Percentiles rank a stretch among this genome's conserved stretches.
phyloP scores from a whole-genome alignment of 2,329 filamentous ascomycete genomes.

The Fusarium sp. region DNA sequence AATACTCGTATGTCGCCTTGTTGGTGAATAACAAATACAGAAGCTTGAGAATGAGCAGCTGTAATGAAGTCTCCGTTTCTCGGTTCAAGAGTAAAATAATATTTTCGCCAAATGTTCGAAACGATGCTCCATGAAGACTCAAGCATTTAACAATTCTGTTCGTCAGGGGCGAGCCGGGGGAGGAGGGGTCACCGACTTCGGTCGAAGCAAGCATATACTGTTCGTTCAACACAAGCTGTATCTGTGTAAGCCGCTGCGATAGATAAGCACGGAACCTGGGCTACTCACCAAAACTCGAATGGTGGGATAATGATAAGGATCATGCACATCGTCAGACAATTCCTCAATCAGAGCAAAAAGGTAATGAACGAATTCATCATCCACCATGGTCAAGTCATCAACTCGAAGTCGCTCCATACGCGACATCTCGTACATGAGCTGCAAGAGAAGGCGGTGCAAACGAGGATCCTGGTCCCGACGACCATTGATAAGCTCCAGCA shows the following conservation, averaged over 20 bases:
- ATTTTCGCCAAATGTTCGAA: slow-evolving; percentile 97
- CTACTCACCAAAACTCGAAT: slow-evolving; percentile 87
- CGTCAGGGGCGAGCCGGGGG: slow-evolving; percentile 74
- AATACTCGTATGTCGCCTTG: slow-evolving; percentile 93
- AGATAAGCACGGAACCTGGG: neutral
- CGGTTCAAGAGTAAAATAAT: slow-evolving; percentile 95
- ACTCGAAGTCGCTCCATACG: slow-evolving; percentile 85
- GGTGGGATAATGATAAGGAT: slow-evolving; percentile 96
- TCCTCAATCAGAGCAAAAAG: slow-evolving; percentile 91
- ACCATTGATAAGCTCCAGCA: slow-evolving; percentile 84
- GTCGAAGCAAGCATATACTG: slow-evolving; percentile 92
- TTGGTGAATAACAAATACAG: slow-evolving; percentile 97
- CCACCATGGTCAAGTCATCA: slow-evolving; percentile 82
- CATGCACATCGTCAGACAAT: slow-evolving; percentile 86
- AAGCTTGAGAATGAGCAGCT: slow-evolving; percentile 95
- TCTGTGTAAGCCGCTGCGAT: slow-evolving; percentile 34
- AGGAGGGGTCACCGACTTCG: slow-evolving; percentile 58
- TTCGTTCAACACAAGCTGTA: slow-evolving; percentile 92
- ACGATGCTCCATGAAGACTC: slow-evolving; percentile 82
- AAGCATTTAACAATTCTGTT: slow-evolving; percentile 95
- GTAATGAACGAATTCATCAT: slow-evolving; percentile 86
- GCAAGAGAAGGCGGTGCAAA: slow-evolving; percentile 85
- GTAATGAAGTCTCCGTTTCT: slow-evolving; percentile 93
- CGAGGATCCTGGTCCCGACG: slow-evolving; percentile 76
- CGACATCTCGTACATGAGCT: slow-evolving; percentile 96